Evolutionary conservation across 2,329 filamentous ascomycete species (phyloP).

Genomic region (Talaromyces sp.): DNA sequence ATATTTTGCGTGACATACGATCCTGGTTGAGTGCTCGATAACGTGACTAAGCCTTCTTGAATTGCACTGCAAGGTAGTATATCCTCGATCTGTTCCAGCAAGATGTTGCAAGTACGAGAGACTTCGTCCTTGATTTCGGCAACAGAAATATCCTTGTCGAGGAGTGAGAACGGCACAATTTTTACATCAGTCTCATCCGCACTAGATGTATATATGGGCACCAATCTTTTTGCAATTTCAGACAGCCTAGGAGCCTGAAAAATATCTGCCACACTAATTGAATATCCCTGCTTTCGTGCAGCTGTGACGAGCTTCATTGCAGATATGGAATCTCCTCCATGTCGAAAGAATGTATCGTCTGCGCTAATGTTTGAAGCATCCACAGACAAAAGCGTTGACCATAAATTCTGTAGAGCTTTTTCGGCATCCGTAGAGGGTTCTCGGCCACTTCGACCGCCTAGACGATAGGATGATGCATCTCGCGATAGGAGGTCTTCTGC

Average conservation of each 20-base stretch:
- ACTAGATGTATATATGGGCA: background rate
- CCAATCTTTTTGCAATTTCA: slow-evolving; percentile 16
- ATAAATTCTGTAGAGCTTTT: slow-evolving; percentile 18
- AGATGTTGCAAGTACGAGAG: slow-evolving; percentile 21
- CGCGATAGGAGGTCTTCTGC: slow-evolving; percentile 10
- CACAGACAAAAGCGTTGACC: slow-evolving; percentile 16
- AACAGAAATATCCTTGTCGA: background rate
- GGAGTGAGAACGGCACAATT: slow-evolving; percentile 14
- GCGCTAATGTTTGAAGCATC: slow-evolving; percentile 18
- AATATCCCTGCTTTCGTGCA: slow-evolving; percentile 15
- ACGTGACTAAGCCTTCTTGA: slow-evolving; percentile 42
- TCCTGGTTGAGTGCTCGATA: slow-evolving; percentile 36
- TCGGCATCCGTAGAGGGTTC: slow-evolving; percentile 16
- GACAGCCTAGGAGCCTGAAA: slow-evolving; percentile 15
- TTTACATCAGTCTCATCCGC: background rate
- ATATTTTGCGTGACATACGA: slow-evolving; percentile 42
- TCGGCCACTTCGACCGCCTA: slow-evolving; percentile 16
- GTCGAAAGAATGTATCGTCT: slow-evolving; percentile 27
- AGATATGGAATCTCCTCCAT: slow-evolving; percentile 26
- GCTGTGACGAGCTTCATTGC: slow-evolving; percentile 23
- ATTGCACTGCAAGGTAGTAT: slow-evolving; percentile 42
- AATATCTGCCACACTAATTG: slow-evolving; percentile 16
- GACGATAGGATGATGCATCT: slow-evolving; percentile 16
- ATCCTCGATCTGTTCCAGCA: slow-evolving; percentile 33
- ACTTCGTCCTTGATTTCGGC: slow-evolving; percentile 18